A percentile compares a stretch with the other conserved stretches of the same genome.
Evolutionary conservation across 345 rosid genomes (phyloP).

Genomic region (Gossypium ekmanianum): DNA sequence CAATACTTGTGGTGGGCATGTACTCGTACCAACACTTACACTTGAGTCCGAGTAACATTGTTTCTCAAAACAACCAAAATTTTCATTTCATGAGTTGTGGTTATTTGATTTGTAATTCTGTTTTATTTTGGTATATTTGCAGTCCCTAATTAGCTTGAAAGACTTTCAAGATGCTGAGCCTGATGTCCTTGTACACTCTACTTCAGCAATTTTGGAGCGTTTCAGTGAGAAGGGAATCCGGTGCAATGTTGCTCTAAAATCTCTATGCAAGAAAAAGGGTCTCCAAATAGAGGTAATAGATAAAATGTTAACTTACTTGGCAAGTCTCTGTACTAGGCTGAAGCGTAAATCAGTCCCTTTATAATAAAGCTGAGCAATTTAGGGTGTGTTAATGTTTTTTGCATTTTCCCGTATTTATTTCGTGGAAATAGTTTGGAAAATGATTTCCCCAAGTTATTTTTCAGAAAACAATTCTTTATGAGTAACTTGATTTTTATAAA

Average conservation of each 20-base stretch:
- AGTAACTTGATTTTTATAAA: no score
- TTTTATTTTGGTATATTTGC: constrained; percentile 31
- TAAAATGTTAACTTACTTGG: not conserved
- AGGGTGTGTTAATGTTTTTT: not conserved
- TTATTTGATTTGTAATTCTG: constrained; percentile 12
- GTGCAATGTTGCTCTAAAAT: constrained; percentile 65
- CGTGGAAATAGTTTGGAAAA: no score
- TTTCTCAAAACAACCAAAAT: not conserved
- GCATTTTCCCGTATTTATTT: no score
- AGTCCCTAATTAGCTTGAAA: constrained; percentile 60
- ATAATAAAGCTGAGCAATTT: not conserved
- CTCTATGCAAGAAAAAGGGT: constrained; percentile 90
- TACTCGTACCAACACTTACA: not conserved
- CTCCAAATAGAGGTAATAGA: constrained; percentile 61
- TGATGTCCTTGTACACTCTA: constrained; percentile 67
- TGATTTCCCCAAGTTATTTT: no score
- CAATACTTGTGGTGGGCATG: not conserved
- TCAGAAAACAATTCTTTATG: no score
- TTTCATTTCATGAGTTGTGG: not conserved
- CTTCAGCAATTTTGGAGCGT: constrained; percentile 60
- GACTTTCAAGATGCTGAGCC: constrained; percentile 95
- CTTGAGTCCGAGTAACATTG: not conserved
- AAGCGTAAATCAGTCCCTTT: not conserved
- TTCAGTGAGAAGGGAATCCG: constrained; percentile 57
- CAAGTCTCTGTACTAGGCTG: not conserved